phyloP scores from a whole-genome alignment of 768 basidiomycete species.

The Psilocybe cyanescens region DNA sequence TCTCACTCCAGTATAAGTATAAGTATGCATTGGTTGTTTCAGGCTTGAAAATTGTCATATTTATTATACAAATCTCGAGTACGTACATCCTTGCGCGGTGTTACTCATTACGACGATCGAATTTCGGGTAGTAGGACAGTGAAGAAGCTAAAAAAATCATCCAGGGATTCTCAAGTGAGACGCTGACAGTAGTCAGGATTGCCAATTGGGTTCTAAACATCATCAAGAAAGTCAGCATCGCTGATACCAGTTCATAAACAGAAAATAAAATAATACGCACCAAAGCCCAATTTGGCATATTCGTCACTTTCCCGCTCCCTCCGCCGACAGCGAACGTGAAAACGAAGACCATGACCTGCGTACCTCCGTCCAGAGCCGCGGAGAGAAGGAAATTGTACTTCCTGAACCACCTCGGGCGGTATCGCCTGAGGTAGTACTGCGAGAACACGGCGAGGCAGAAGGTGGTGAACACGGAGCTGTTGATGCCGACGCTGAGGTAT shows the following conservation, averaged over 20 bases:
- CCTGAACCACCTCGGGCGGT: slow-evolving; percentile 49
- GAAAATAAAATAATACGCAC: slow-evolving; percentile 3
- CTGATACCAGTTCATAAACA: neutral
- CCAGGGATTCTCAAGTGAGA: neutral
- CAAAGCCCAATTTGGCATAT: slow-evolving; percentile 18
- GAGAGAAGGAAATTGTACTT: slow-evolving; percentile 57
- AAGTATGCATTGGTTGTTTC: too few relatives aligned
- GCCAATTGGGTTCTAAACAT: neutral
- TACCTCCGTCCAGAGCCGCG: slow-evolving; percentile 58
- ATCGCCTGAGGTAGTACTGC: slow-evolving; percentile 47
- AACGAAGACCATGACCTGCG: slow-evolving; percentile 51
- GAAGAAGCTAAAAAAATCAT: too few relatives aligned
- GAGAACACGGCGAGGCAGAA: slow-evolving; percentile 51
- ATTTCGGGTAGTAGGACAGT: too few relatives aligned
- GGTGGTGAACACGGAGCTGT: slow-evolving; percentile 51
- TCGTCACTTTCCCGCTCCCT: slow-evolving; percentile 10
- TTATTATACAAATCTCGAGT: too few relatives aligned
- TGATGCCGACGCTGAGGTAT: slow-evolving; percentile 58
- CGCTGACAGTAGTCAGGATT: neutral
- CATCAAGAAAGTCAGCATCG: neutral
- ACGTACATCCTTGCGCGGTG: too few relatives aligned
- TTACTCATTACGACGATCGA: too few relatives aligned
- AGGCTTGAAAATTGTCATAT: too few relatives aligned
- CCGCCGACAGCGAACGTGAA: slow-evolving; percentile 38
- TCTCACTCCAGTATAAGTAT: too few relatives aligned